A percentile compares a stretch with the other conserved stretches of the same genome.
Conservation (phyloP, 2,329 filamentous ascomycete species). For the Phialophora verrucosa region DNA sequence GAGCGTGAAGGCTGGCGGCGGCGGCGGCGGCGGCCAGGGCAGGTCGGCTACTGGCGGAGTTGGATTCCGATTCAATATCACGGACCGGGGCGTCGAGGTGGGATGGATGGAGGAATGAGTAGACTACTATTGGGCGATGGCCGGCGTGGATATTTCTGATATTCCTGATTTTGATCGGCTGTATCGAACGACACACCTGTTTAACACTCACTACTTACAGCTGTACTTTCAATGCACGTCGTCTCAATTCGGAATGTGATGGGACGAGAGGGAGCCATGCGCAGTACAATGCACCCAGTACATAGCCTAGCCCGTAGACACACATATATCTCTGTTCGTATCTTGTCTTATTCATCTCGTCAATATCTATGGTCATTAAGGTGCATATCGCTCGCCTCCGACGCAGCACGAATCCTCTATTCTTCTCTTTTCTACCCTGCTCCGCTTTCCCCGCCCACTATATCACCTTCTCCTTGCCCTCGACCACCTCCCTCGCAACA, state of each 20-base stretch:
- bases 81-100: conserved; percentile 21
- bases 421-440: not conserved
- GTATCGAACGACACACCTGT: not conserved
- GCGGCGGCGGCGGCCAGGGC: not conserved
- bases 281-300: not conserved
- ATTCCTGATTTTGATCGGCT: not conserved
- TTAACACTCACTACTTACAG: not conserved
- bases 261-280: not conserved
- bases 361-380: conserved; percentile 4
- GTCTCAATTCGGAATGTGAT: not conserved
- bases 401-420: not conserved
- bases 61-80: conserved; percentile 24
- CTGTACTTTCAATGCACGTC: not conserved
- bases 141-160: not conserved
- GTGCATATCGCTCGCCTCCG: not conserved
- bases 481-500: conserved; percentile 36
- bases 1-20: too few relatives aligned
- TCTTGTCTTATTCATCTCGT: conserved; percentile 2
- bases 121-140: not conserved
- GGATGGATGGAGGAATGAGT: not conserved
- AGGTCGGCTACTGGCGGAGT: not conserved
- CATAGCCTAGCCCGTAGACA: not conserved
- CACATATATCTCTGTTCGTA: not conserved
- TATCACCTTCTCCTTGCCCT: conserved; percentile 25
- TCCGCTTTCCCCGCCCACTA: not conserved